Evolutionary conservation across 306 rosid genomes (phyloP), one percentile per base, ranked within the genome.

Genomic region (Delonix regia): DNA sequence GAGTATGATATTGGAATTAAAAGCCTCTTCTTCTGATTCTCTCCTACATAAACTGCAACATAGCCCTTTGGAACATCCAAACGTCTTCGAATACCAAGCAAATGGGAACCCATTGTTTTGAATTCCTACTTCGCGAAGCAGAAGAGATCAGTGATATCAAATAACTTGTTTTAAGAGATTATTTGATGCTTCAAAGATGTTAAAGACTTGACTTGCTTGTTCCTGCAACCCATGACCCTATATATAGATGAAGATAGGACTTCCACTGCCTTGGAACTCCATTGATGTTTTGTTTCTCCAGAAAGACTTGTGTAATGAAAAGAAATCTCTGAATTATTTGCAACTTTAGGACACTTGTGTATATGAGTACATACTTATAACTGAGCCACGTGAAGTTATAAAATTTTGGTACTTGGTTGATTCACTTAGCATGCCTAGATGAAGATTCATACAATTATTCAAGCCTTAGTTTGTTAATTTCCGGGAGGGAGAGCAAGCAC

Each of bases 11-110:
- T 7, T 0, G 81, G 84, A 65, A 87, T 76, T 39, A 84, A 73
- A 55, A 75, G 71, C 9, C 73, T 62, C 76, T 76, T 79, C 77
- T 22, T 78, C 12, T 79, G 45, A 15, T 19, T 56, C 6, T 86
- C 76, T 24, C 88, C 85, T 22, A 84, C 86, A 52, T 81, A 87
- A 9, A 82, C 83, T 34, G 77, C 86, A 33, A 76, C 62, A 60
- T 69, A 45, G 2, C 85, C 86, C 57, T 78, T 84, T 11, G 61
- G 74, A 14, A 81, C 71, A 48, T 55, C 19, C 36, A 38, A 27
- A 51, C 22, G 49, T 74, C 66, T 45, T 49, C 33, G 71, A 69
- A 78, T 5, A 24, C 62, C 27, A 22, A 27, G 76, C 27, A 74
- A 81, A 9, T 38, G 51, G 49, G 75, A 81, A 47, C 76, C 84